phyloP scores from a whole-genome alignment of 257 asterid genomes.

The Nemophila menziesii region DNA sequence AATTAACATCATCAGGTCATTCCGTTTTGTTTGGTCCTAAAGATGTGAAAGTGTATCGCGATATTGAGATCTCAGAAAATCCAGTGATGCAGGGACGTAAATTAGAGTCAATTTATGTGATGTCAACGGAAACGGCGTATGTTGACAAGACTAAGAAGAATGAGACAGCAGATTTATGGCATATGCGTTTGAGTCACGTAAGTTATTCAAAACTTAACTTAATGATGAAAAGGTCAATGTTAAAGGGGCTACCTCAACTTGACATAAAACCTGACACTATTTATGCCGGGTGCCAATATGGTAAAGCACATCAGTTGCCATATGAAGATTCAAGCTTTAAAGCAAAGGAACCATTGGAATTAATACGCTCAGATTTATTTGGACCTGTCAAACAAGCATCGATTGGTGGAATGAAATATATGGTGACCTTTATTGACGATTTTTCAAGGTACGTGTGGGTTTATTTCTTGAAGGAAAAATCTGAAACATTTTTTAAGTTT shows the following conservation, averaged over 20 bases:
- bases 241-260: slow-evolving; percentile 1
- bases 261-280: background rate
- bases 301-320: background rate
- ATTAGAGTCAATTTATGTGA: too few species aligned
- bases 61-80: too few species aligned
- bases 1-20: too few species aligned
- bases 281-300: slow-evolving; percentile 2
- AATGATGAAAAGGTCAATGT: slow-evolving; percentile 4
- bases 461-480: slow-evolving; percentile 11
- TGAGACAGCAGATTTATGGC: too few species aligned
- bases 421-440: slow-evolving; percentile 19
- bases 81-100: too few species aligned
- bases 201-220: too few species aligned
- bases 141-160: slow-evolving; percentile 1
- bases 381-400: background rate
- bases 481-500: background rate
- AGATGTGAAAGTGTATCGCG: too few species aligned
- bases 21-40: too few species aligned
- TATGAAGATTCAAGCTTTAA: slow-evolving; percentile 7
- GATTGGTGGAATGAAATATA: too few species aligned
- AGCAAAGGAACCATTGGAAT: background rate
- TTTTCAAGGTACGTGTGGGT: slow-evolving; percentile 17
- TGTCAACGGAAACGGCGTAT: background rate
- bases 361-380: slow-evolving; percentile 1
- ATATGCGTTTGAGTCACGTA: too few species aligned